Conservation (phyloP, 1,284 basidiomycete species). For the Pisolithus thermaeus region DNA sequence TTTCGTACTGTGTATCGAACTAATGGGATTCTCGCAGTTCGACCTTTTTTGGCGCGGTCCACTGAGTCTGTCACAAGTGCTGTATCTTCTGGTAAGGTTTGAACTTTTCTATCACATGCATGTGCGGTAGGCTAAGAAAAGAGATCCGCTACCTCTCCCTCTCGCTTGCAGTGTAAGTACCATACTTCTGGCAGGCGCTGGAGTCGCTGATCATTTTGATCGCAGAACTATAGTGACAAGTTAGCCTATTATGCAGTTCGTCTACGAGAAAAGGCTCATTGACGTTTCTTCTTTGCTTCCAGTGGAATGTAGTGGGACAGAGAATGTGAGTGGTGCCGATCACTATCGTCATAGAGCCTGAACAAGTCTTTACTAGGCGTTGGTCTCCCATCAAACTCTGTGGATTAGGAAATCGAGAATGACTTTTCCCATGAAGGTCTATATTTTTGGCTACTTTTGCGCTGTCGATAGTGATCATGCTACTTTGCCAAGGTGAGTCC, state of each 20-base stretch:
- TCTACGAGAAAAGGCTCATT: too few species aligned
- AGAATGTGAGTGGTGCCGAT: too few species aligned
- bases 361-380: too few species aligned
- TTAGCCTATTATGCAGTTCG: neutral
- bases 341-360: too few species aligned
- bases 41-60: slow-evolving; percentile 4
- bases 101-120: too few species aligned
- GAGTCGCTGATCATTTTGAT: neutral
- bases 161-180: slow-evolving; percentile 1
- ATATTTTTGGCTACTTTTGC: neutral
- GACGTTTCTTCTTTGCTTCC: too few species aligned
- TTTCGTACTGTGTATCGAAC: neutral
- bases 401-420: too few species aligned
- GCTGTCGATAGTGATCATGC: slow-evolving; percentile 1
- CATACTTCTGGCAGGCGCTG: neutral
- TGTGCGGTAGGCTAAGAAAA: neutral
- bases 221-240: neutral
- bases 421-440: neutral
- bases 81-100: slow-evolving; percentile 6
- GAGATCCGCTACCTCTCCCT: slow-evolving; percentile 8
- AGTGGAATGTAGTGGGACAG: too few species aligned
- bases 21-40: slow-evolving; percentile 1
- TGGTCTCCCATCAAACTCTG: too few species aligned
- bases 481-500: slow-evolving; percentile 4
- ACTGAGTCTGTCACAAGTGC: slow-evolving; percentile 1